Conservation (phyloP, 495 filamentous ascomycete genomes). For the Tuber microsphaerosporum region DNA sequence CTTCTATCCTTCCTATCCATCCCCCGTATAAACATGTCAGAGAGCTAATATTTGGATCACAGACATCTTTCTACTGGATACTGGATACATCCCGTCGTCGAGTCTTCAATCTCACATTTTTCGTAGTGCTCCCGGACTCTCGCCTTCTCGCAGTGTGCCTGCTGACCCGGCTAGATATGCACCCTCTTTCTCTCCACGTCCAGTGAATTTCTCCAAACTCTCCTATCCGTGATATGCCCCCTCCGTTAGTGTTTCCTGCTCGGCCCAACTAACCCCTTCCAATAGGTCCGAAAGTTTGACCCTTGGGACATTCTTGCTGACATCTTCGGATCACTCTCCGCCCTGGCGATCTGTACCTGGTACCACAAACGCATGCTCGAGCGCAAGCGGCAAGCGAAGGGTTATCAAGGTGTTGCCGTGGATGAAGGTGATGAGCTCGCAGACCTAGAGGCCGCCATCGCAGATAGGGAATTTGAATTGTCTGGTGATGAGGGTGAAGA, state of each 20-base stretch:
- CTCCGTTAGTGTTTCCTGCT: not conserved
- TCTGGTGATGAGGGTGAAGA: slow-evolving; percentile 49
- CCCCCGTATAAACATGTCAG: not conserved
- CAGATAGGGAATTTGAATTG: slow-evolving; percentile 5
- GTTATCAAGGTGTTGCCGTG: slow-evolving; percentile 30
- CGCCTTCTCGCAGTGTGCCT: not conserved
- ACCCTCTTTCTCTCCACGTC: slow-evolving; percentile 53
- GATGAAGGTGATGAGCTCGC: slow-evolving; percentile 40
- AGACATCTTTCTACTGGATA: slow-evolving; percentile 89
- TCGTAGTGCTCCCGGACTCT: slow-evolving; percentile 65
- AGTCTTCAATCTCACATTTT: slow-evolving; percentile 72
- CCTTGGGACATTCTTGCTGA: slow-evolving; percentile 81
- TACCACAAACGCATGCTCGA: slow-evolving; percentile 96
- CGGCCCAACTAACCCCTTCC: not conserved
- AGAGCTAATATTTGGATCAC: not conserved
- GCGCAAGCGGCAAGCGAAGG: slow-evolving; percentile 64
- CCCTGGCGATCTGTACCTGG: slow-evolving; percentile 68
- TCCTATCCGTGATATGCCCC: slow-evolving; percentile 46
- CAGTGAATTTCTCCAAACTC: slow-evolving; percentile 75
- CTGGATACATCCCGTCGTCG: slow-evolving; percentile 81
- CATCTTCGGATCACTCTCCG: slow-evolving; percentile 65
- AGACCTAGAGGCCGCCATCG: slow-evolving; percentile 51
- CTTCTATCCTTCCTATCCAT: not conserved
- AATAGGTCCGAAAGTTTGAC: slow-evolving; percentile 61
- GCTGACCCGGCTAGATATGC: slow-evolving; percentile 27